Evolutionary conservation across 129 eudicot species (phyloP).

Genomic region (Chrysanthemum lavandulifolium): DNA sequence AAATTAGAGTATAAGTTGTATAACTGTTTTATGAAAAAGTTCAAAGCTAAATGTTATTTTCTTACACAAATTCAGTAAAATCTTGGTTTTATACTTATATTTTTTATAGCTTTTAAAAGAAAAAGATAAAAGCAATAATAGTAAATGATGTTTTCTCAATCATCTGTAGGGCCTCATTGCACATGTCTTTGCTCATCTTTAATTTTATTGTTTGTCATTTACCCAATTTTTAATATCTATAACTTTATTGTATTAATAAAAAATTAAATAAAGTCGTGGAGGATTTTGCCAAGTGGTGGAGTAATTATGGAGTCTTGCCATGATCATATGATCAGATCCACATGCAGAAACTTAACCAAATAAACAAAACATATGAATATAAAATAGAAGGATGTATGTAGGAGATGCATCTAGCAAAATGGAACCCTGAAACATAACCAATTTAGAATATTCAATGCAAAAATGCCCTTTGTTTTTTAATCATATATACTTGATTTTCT

Average conservation of each 20-base stretch:
- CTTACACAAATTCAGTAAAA: too few species aligned
- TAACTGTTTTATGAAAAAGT: too few species aligned
- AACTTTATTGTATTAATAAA: neutral
- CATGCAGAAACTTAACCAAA: slow-evolving; percentile 11
- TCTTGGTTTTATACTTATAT: too few species aligned
- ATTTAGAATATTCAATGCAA: neutral
- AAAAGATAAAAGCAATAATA: neutral
- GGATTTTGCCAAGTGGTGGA: slow-evolving; percentile 16
- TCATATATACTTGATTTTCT: neutral
- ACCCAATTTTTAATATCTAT: slow-evolving; percentile 2
- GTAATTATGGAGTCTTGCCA: slow-evolving; percentile 25
- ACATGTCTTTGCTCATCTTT: slow-evolving; percentile 25
- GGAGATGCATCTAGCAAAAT: slow-evolving; percentile 14
- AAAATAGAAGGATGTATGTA: neutral
- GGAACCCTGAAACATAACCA: neutral
- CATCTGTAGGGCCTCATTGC: slow-evolving; percentile 26
- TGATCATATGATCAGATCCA: slow-evolving; percentile 25
- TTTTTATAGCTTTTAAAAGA: neutral
- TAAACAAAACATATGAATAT: neutral
- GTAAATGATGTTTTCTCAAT: neutral
- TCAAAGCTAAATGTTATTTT: too few species aligned
- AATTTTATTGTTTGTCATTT: slow-evolving; percentile 18
- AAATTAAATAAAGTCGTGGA: slow-evolving; percentile 8
- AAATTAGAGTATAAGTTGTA: too few species aligned
- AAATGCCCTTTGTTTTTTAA: too few species aligned